Evolutionary conservation across 495 filamentous ascomycete species (phyloP), one percentile per base, ranked within the genome.

Genomic region (Penicillium cataractarum): DNA sequence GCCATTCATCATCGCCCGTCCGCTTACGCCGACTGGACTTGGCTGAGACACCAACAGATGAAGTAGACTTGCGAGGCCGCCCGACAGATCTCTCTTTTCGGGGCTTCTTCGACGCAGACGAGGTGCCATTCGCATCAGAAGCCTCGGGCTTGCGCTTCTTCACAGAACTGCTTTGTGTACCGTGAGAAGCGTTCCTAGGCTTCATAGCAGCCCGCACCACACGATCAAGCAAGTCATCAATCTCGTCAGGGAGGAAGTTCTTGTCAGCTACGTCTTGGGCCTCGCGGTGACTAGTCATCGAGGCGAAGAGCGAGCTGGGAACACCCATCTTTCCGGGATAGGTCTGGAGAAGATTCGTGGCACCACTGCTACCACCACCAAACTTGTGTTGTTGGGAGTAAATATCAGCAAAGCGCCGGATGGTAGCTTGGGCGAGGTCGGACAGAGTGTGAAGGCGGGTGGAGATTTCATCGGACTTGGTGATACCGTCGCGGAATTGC

Each of bases 251-350:
- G 2, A 96, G 78, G 72, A 88, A 96, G 59, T 88, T 87, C 79
- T 89, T 95, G 68, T 90, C 87, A 1, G 93, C 91, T 61, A 97
- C 90, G 60, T 88, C 83, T 66, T 94, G 90, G 4, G 93, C 92
- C 61, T 89, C 86, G 27, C 88, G 84, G 66, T 95, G 92, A 66
- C 85, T 90, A 42, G 83, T 76, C 66, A 98, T 85, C 0, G 86
- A 81, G 0, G 81, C 82, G 73, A 94, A 99, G 26, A 98, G 82
- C 6, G 87, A 88, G 32, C 83, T 80, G 1, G 95, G 93, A 51
- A 97, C 78, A 6, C 89, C 86, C 62, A 95, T 81, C 73, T 96
- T 97, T 17, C 84, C 87, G 1, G 93, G 88, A 72, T 89, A 94
- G 6, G 89, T 89, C 67, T 93, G 89, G 65, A 98, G 87, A 42